Percentiles rank a stretch among this genome's conserved stretches.
Evolutionary conservation across 805 yeast species (phyloP).

Genomic region (Candida dajiaensis): DNA sequence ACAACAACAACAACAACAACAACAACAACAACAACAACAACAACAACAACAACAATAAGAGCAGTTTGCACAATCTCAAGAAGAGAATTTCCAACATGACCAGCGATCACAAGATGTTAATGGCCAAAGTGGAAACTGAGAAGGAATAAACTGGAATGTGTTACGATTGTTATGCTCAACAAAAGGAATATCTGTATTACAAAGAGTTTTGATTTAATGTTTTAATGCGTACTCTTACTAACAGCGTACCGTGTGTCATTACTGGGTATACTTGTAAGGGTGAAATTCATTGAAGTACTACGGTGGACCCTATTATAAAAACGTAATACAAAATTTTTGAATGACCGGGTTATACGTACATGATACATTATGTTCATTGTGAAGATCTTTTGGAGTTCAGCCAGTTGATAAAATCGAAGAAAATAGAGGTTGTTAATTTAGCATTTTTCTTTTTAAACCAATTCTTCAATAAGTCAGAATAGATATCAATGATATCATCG

Average conservation of each 20-base stretch:
- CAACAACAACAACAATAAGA: conserved; percentile 1
- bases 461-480: conserved; percentile 44
- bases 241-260: no score
- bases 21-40: conserved; percentile 1
- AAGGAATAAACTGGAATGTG: not conserved
- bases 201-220: not conserved
- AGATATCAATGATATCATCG: conserved; percentile 47
- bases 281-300: not conserved
- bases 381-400: conserved; percentile 39
- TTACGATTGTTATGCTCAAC: not conserved
- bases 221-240: no score
- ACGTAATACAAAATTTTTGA: not conserved
- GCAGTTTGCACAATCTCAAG: not conserved
- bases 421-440: conserved; percentile 49
- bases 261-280: no score
- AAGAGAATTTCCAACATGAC: not conserved
- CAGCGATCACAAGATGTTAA: not conserved
- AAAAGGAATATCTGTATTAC: not conserved
- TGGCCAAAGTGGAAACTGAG: not conserved
- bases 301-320: not conserved
- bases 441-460: conserved; percentile 52
- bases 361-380: not conserved
- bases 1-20: not conserved
- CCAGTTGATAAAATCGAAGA: conserved; percentile 81
- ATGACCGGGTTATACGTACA: not conserved